Conservation (phyloP, 2,329 filamentous ascomycete species). For the Colletotrichum gloeosporioides region DNA sequence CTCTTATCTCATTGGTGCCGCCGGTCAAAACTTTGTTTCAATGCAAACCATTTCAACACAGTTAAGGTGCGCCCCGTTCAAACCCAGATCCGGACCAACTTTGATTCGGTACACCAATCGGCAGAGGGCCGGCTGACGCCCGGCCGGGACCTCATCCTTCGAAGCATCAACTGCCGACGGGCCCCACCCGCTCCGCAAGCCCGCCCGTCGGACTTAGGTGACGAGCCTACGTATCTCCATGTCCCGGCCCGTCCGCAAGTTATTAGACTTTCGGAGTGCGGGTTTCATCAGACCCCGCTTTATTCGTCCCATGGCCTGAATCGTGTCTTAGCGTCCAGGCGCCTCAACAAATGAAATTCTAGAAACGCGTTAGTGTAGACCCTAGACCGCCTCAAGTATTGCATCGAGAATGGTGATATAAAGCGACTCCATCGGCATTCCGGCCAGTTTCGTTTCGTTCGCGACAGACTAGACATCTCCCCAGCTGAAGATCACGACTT, state of each 20-base stretch:
- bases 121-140: background rate
- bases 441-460: background rate
- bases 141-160: background rate
- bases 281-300: background rate
- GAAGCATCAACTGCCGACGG: background rate
- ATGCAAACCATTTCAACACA: background rate
- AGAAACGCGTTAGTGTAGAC: background rate
- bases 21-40: background rate
- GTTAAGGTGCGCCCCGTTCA: background rate
- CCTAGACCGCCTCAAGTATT: background rate
- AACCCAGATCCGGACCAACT: background rate
- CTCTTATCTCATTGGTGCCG: background rate
- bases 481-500: background rate
- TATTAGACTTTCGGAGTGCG: background rate
- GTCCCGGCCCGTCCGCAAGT: background rate
- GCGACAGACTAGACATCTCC: background rate
- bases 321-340: background rate
- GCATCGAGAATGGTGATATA: background rate
- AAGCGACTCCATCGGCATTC: background rate
- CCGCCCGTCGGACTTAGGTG: background rate
- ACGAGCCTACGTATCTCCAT: background rate
- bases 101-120: background rate
- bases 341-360: background rate
- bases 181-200: background rate
- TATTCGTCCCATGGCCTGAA: background rate